Base-by-base conservation (phyloP, 768 basidiomycete species). In the Epithele typhae region DNA sequence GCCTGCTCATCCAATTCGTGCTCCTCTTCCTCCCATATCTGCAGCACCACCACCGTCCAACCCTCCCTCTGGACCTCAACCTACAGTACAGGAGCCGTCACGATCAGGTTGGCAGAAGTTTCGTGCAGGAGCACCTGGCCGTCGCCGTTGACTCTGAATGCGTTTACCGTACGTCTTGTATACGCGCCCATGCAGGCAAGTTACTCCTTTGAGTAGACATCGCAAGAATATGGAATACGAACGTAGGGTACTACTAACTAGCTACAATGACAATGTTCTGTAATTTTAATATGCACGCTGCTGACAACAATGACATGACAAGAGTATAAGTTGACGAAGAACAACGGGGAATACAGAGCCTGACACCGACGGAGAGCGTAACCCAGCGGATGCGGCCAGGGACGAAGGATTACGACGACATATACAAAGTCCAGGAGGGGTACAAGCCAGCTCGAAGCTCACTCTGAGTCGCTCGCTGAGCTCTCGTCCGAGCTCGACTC, bases 391-490 rank as follows among this genome's bases (percentile, higher is more conserved):
- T 49, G 43, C n/a, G 38, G 36, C 22, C 23, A 17, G 34, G 15
- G 47, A 21, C 27, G 27, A 30, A 37, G 40, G 8, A 45, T 34
- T 46, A 45, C 36, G 36, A n/a, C 23, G 43, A 46, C 32, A 38
- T 43, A 49, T 39, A 27, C 34, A 43, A 23, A 48, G 38, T 40
- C 45, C 46, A 32, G 39, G 23, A 39, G 38, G 36, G 17, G 12
- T 15, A 21, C 21, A 46, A 17, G 40, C 46, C 27, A 7, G 27
- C 27, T 14, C 27, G 27, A 30, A 22, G 45, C 35, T 81, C 71
- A 91, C 64, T 91, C 87, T 19, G 87, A 88, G 57, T 91, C 87
- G 60, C 84, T 89, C 54, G 79, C 87, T 44, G 88, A 91, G 63
- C 85, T 87, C 49, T 87, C 87, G 38, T 77, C 84, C 36, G 81